phyloP scores from a whole-genome alignment of 140 eudicot species.

The Cichorium intybus region DNA sequence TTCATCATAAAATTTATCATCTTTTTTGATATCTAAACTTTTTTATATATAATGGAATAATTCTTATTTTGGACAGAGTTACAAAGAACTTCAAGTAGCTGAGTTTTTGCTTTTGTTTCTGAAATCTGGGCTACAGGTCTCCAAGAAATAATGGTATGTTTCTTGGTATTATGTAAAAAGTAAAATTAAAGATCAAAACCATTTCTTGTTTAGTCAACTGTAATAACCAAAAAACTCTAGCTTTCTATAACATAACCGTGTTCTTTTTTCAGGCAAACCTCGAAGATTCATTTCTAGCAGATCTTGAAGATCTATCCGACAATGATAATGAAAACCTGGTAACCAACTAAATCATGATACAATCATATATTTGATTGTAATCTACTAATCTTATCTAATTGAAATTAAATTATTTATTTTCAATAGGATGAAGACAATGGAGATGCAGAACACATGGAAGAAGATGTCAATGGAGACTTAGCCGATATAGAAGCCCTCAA shows the following conservation, averaged over 20 bases:
- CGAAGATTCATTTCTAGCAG: constrained; percentile 92
- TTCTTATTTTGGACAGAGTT: constrained; percentile 1
- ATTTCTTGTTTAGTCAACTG: neutral
- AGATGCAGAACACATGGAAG: constrained; percentile 70
- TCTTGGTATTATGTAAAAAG: too few relatives aligned
- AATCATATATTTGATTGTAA: neutral
- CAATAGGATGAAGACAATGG: constrained; percentile 57
- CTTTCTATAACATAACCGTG: neutral
- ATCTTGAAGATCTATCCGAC: constrained; percentile 92
- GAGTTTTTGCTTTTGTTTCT: neutral
- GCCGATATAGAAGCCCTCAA: constrained; percentile 76
- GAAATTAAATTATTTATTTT: neutral
- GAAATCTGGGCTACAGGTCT: neutral
- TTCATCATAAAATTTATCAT: too few relatives aligned
- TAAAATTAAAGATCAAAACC: too few relatives aligned
- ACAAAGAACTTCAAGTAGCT: neutral
- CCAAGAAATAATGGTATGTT: constrained; percentile 10
- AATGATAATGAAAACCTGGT: constrained; percentile 70
- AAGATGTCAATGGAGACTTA: constrained; percentile 68
- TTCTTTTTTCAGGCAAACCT: constrained; percentile 70
- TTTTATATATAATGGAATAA: too few relatives aligned
- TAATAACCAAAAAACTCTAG: neutral
- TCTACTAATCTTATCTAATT: neutral
- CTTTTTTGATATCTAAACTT: too few relatives aligned
- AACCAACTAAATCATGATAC: constrained; percentile 15